Percentiles rank a stretch among this genome's conserved stretches.
Conservation (phyloP, 177 flowering plant species). For the Vitis hybrid region DNA sequence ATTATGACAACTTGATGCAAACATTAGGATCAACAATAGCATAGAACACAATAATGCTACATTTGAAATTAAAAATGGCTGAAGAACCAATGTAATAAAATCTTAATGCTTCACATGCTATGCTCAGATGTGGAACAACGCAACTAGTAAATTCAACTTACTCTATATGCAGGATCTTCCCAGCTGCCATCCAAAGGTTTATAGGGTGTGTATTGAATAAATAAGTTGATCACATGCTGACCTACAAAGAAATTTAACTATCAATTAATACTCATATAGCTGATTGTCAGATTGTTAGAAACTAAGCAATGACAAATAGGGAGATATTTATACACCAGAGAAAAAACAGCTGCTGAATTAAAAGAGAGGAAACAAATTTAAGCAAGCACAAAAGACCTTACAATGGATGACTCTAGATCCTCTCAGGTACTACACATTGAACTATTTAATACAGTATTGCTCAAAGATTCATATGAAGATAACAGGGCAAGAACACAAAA, state of each 20-base stretch:
- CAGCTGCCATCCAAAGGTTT: conserved; percentile 82
- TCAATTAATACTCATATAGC: not conserved
- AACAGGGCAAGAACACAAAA: too few relatives aligned
- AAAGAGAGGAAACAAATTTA: too few relatives aligned
- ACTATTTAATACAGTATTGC: too few relatives aligned
- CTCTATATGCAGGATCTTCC: conserved; percentile 63
- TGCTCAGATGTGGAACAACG: not conserved
- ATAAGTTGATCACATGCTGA: conserved; percentile 83
- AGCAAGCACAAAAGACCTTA: too few relatives aligned
- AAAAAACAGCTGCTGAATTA: too few relatives aligned
- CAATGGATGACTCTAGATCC: too few relatives aligned
- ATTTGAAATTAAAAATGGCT: not conserved
- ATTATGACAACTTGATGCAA: too few relatives aligned
- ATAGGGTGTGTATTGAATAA: conserved; percentile 91
- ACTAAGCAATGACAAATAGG: too few relatives aligned
- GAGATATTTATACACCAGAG: too few relatives aligned
- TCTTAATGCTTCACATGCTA: not conserved
- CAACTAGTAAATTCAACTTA: conserved; percentile 18
- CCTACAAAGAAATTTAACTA: conserved; percentile 18
- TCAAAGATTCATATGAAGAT: too few relatives aligned
- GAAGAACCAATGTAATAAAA: not conserved
- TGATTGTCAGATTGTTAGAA: too few relatives aligned
- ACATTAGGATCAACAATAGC: not conserved
- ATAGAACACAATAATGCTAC: not conserved
- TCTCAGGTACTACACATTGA: too few relatives aligned